These are phyloP conservation scores for Grigorovia yakushimaensis DNA, from an alignment of 805 yeast species.

Conservation along the genomic window DNA sequence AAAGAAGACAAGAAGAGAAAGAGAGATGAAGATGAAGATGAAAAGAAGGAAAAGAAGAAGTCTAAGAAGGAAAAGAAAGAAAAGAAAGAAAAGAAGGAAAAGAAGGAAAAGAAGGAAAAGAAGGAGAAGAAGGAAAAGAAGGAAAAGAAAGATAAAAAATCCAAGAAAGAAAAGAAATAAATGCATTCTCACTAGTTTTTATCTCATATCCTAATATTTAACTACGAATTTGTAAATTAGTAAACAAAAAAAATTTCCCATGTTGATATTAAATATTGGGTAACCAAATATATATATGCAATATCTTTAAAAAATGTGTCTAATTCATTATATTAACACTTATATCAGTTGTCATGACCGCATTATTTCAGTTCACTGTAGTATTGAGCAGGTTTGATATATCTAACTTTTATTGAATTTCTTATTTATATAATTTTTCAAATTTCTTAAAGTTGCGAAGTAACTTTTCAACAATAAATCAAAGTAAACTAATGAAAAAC, in stretches of 20 bases:
- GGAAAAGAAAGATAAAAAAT: conserved; percentile 24
- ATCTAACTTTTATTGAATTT: no score
- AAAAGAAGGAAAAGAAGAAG: conserved; percentile 26
- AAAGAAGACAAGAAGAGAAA: conserved; percentile 30
- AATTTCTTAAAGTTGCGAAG: no score
- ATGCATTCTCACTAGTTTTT: background rate
- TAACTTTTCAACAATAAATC: background rate
- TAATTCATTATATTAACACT: background rate
- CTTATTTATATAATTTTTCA: no score
- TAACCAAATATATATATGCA: background rate
- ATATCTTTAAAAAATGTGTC: background rate
- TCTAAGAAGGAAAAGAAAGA: conserved; percentile 30
- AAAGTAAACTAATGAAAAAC: background rate
- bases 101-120: conserved; percentile 28
- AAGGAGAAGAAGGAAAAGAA: conserved; percentile 30
- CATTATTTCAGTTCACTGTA: no score
- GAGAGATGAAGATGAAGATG: conserved; percentile 26
- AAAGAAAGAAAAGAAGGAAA: conserved; percentile 18
- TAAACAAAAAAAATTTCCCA: conserved; percentile 1
- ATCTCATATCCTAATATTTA: background rate
- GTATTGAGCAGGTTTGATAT: no score
- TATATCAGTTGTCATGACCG: no score
- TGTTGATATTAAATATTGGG: conserved; percentile 1
- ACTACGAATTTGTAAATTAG: conserved; percentile 17
- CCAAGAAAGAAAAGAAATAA: conserved; percentile 26